Percentiles rank a stretch among this genome's conserved stretches.
These are phyloP conservation scores for Globisporangium carolinianum DNA, from an alignment of 352 stramenopile species.

Conservation along the genomic window DNA sequence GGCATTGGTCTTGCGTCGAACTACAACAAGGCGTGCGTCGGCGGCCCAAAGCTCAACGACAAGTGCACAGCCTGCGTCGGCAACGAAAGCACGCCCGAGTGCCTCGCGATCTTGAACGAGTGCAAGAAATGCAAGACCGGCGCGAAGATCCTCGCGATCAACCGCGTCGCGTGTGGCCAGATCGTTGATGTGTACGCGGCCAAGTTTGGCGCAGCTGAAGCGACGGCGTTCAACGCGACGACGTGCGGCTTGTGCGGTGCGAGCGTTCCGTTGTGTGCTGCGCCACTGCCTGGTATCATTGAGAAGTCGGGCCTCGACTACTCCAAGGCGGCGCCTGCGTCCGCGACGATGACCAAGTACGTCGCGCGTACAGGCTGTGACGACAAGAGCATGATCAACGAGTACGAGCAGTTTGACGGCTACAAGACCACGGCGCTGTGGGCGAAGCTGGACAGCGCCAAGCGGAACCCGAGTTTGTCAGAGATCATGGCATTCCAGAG, in stretches of 20 bases:
- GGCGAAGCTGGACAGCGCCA: constrained; percentile 26
- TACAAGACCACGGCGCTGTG: constrained; percentile 31
- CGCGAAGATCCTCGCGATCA: constrained; percentile 31
- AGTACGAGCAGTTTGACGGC: constrained; percentile 49
- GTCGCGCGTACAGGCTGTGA: constrained; percentile 42
- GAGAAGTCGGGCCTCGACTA: constrained; percentile 52
- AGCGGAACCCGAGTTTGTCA: constrained; percentile 34
- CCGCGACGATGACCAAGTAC: constrained; percentile 27
- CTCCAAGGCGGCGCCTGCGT: constrained; percentile 20
- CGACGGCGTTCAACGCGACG: constrained; percentile 16
- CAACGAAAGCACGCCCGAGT: constrained; percentile 21
- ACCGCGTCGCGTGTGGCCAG: constrained; percentile 31
- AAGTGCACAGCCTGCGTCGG: constrained; percentile 35
- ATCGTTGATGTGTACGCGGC: constrained; percentile 36
- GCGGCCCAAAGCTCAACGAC: constrained; percentile 18
- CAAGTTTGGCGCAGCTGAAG: constrained; percentile 28
- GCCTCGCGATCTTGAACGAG: constrained; percentile 26
- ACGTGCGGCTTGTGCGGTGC: constrained; percentile 37
- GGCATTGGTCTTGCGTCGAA: constrained; percentile 15
- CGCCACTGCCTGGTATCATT: constrained; percentile 43
- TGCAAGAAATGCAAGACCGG: constrained; percentile 41
- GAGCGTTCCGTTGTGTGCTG: constrained; percentile 36
- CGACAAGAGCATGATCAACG: constrained; percentile 42
- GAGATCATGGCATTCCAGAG: constrained; percentile 37
- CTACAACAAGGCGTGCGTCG: constrained; percentile 12